phyloP scores from a whole-genome alignment of 2,329 filamentous ascomycete species.

The Microsporum ferrugineum region DNA sequence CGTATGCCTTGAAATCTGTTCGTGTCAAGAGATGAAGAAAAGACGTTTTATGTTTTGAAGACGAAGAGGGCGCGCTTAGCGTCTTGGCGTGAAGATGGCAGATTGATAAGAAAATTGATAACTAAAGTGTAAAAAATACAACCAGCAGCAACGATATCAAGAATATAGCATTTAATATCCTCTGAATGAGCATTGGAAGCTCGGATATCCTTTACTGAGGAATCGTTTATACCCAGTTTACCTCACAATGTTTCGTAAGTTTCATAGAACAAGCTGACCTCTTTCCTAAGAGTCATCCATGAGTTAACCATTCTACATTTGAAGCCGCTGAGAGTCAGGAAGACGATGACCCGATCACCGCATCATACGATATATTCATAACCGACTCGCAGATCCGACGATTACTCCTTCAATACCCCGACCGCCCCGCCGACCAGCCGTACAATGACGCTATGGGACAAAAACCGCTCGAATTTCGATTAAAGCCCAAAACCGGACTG shows the following conservation, averaged over 20 bases:
- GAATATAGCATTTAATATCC: no score
- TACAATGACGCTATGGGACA: constrained; percentile 47
- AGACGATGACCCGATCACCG: constrained; percentile 54
- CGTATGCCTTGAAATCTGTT: no score
- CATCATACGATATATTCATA: constrained; percentile 74
- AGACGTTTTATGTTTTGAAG: no score
- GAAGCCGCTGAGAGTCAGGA: neutral
- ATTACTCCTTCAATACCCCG: constrained; percentile 77
- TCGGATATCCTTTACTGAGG: neutral
- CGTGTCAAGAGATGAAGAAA: no score
- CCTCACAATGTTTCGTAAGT: constrained; percentile 8
- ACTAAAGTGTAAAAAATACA: no score
- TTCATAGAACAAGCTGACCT: neutral
- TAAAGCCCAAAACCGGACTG: constrained; percentile 73
- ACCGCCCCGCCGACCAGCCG: constrained; percentile 51
- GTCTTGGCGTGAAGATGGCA: no score
- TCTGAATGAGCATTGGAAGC: neutral
- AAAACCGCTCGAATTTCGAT: constrained; percentile 59
- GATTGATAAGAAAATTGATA: no score
- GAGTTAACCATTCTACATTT: neutral
- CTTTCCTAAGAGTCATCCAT: neutral
- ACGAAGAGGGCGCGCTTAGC: no score
- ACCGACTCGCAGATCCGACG: constrained; percentile 61
- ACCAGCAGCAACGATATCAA: no score
- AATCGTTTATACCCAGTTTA: neutral